phyloP scores from a whole-genome alignment of 148 eudicot genomes.

The Suaeda aralocaspica region DNA sequence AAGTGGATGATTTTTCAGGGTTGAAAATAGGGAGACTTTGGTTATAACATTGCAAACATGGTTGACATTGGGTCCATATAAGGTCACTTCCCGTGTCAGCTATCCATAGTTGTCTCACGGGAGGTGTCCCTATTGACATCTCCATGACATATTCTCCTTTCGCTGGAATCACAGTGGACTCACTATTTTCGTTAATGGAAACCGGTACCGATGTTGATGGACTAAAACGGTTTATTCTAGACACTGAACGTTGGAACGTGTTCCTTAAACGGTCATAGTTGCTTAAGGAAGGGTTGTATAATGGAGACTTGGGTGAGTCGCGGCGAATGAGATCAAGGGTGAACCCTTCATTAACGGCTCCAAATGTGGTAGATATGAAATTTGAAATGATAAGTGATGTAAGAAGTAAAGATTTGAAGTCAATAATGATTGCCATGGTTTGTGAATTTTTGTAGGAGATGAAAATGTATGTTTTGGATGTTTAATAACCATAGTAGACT shows the following conservation, averaged over 20 bases:
- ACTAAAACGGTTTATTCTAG: conserved; percentile 13
- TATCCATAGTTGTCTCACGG: conserved; percentile 15
- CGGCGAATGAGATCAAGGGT: conserved; percentile 45
- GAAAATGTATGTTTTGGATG: background rate
- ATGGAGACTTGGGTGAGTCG: conserved; percentile 40
- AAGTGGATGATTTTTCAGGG: conserved; percentile 20
- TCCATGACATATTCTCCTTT: conserved; percentile 25
- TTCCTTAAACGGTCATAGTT: conserved; percentile 25
- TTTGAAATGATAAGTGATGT: background rate
- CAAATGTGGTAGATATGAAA: background rate
- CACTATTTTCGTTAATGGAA: background rate
- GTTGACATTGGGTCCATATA: conserved; percentile 28
- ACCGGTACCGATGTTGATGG: background rate
- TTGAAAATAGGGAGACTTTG: conserved; percentile 19
- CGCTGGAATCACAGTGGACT: conserved; percentile 10
- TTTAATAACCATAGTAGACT: background rate
- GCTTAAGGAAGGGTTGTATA: conserved; percentile 26
- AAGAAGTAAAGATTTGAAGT: background rate
- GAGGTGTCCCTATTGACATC: conserved; percentile 26
- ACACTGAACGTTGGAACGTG: conserved; percentile 29
- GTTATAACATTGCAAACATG: conserved; percentile 16
- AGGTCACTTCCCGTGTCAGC: conserved; percentile 30
- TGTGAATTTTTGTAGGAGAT: background rate
- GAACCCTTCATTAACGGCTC: conserved; percentile 22
- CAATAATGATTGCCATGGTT: conserved; percentile 20